Percentiles rank a stretch among this genome's conserved stretches.
Evolutionary conservation across 495 filamentous ascomycete species (phyloP).

Genomic region (Rostrohypoxylon terebratum): DNA sequence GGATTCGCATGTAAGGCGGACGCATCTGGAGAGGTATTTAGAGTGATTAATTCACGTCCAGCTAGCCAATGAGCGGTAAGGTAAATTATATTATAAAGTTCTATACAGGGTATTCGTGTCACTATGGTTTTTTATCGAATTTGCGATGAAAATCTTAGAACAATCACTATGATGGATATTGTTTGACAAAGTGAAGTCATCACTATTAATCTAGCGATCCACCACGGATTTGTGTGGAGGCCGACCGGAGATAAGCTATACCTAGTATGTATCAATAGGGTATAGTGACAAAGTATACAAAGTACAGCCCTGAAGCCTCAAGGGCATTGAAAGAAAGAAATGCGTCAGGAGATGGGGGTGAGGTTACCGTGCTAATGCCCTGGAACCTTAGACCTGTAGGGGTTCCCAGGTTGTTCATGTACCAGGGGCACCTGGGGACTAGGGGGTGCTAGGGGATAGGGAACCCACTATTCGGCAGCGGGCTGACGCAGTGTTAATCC

Average conservation of each 20-base stretch:
- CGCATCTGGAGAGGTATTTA: conserved; percentile 61
- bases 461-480: background rate
- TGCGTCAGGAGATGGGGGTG: background rate
- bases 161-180: background rate
- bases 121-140: conserved; percentile 10
- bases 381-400: conserved; percentile 1
- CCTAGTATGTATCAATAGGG: background rate
- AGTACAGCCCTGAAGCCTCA: no score
- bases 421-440: background rate
- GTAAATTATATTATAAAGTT: background rate
- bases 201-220: conserved; percentile 1
- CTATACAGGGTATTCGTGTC: background rate
- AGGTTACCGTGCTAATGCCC: background rate
- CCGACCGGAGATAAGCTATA: background rate
- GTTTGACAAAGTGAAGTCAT: conserved; percentile 35
- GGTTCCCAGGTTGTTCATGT: background rate
- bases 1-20: conserved; percentile 83
- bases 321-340: background rate
- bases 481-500: conserved; percentile 38
- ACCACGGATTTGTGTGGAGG: background rate
- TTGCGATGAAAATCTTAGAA: background rate
- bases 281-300: background rate
- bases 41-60: conserved; percentile 7
- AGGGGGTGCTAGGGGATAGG: no score
- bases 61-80: background rate